Evolutionary conservation across 1,139 yeast species (phyloP), one percentile per base, ranked within the genome.

Genomic region (Candida dubliniensis): DNA sequence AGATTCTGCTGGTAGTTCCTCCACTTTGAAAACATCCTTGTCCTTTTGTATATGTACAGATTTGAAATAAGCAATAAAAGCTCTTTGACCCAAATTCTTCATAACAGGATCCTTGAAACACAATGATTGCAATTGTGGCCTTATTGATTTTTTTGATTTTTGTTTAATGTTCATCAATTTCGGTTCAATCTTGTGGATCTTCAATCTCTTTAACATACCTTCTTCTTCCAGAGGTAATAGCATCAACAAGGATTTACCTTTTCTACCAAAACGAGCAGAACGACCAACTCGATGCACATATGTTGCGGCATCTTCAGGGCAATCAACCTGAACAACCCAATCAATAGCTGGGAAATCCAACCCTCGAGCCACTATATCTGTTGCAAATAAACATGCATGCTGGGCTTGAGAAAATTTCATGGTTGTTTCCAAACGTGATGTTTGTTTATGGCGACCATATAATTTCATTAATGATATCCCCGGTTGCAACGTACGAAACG

Each of bases 301-400:
- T 0, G 99, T 95, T 27, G 95, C 95, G 1, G 85, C 81, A 63
- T 91, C 97, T 63, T 93, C 99, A 0, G 99, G 99, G 52, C 96
- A 88, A 64, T 93, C 99, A 0, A 90, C 79, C 64, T 93, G 99
- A 10, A 93, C 73, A 15, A 93, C 97, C 99, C 99, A 93, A 58
- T 93, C 97, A 44, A 93, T 89, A 1, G 96, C 86, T 0, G 99
- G 99, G 68, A 95, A 91, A 67, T 93, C 99, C 44, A 93, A 78
- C 11, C 99, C 99, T 63, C 99, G 77, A 1, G 99, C 98, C 26
- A 91, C 98, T 45, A 93, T 88, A 69, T 93, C 99, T 0, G 99
- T 93, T 2, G 98, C 96, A 62, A 93, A 86, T 39, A 93, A 69
- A 68, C 97, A 91, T 11, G 89, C 93, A 49, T 87, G 82, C 54